A percentile compares a stretch with the other conserved stretches of the same genome.
phyloP scores from a whole-genome alignment of 2,329 filamentous ascomycete genomes.

The Epichloe sylvatica region DNA sequence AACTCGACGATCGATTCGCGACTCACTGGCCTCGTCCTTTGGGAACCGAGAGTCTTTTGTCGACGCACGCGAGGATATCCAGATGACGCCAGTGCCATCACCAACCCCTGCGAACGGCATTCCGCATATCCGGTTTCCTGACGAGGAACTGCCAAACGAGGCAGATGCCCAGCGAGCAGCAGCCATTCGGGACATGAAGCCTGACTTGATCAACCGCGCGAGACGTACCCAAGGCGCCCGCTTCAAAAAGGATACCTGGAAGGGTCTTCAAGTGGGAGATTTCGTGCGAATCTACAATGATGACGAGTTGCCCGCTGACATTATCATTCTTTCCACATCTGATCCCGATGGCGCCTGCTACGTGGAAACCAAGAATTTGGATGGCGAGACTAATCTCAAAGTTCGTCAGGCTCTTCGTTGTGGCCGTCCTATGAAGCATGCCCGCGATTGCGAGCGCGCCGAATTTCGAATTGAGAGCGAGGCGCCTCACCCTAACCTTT shows the following conservation, averaged over 20 bases:
- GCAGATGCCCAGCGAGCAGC: conserved; percentile 20
- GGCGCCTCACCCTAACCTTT: conserved; percentile 80
- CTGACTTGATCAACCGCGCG: conserved; percentile 57
- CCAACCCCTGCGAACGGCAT: conserved; percentile 40
- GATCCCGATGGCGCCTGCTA: conserved; percentile 92
- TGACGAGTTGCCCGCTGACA: conserved; percentile 85
- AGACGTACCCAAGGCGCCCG: conserved; percentile 54
- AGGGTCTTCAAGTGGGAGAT: conserved; percentile 86
- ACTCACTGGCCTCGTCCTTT: conserved; percentile 36
- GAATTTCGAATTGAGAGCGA: conserved; percentile 87
- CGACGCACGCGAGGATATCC: conserved; percentile 58
- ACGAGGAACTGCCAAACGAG: conserved; percentile 24
- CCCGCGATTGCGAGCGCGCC: conserved; percentile 78
- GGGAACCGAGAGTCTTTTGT: conserved; percentile 36
- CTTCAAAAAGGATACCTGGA: conserved; percentile 92
- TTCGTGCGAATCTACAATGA: conserved; percentile 95
- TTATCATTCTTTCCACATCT: conserved; percentile 84
- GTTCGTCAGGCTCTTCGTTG: conserved; percentile 83
- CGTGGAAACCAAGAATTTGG: conserved; percentile 94
- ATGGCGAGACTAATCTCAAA: conserved; percentile 95
- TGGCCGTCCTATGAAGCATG: conserved; percentile 69
- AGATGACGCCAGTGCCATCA: conserved; percentile 90
- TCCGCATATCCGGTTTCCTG: conserved; percentile 25
- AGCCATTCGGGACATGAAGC: conserved; percentile 32
- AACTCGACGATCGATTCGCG: conserved; percentile 21